Base-by-base conservation (phyloP, 2,329 filamentous ascomycete species). In the Fusarium praegraminearum region DNA sequence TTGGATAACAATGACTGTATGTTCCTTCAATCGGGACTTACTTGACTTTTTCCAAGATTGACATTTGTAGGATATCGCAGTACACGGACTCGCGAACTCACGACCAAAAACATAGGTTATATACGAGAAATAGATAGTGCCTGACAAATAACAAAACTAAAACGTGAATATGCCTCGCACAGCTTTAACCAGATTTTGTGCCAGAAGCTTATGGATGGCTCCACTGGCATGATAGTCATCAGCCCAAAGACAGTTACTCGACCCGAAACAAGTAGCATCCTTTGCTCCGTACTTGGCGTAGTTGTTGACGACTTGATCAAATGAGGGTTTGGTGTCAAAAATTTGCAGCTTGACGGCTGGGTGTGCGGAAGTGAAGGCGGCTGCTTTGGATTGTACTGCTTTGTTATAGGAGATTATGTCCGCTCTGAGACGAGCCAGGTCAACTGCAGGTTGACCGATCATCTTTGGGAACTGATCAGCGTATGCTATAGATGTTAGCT, bases 171-270 rank as follows among this genome's bases (percentile, higher is more conserved):
- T 20, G 5, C 24, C 26, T 2, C 30, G 33, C 10, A 67, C 33
- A 16, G 43, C 40, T 6, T 65, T 61, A 6, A 62, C 57, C 15
- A 71, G 45, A 6, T 64, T 65, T 20, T 68, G 56, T 2, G 67
- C 64, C 5, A 71, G 18, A 4, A 71, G 12, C 43, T 71, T 71
- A 24, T 71, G 68, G n/a, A 71, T 71, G 9, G 68, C 64, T 4
- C 61, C 59, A 1, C 67, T 64, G 9, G 68, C 68, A 26, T 71
- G 68, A n/a, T 71, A 71, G 18, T 58, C 61, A 30, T 71, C 68
- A 36, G 68, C 62, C 68, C 68, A 71, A 18, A 71, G 59, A 22
- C 68, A 71, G 20, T 61, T 49, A 41, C 40, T 62, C 7, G 64
- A 50, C 1, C 68, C 68, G 8, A 49, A 71, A 26, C 68, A 71